Evolutionary conservation across 2,329 filamentous ascomycete genomes (phyloP).

Genomic region (Aspergillus ochraceus): DNA sequence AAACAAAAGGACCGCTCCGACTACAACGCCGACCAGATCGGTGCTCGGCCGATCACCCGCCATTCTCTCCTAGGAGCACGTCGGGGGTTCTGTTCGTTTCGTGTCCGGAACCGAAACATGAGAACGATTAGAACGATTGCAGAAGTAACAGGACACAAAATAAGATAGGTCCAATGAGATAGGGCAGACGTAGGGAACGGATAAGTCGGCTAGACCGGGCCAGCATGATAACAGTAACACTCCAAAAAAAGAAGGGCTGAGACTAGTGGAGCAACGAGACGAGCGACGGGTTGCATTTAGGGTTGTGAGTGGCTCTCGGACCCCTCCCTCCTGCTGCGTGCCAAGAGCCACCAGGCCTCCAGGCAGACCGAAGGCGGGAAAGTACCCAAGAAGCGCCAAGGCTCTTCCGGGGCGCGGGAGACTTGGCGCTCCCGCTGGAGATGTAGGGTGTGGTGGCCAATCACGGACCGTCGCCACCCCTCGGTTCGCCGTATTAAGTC

Average conservation of each 20-base stretch:
- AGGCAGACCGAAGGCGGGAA: slow-evolving; percentile 10
- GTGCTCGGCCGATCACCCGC: slow-evolving; percentile 19
- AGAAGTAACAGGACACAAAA: background rate
- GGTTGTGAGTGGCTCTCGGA: slow-evolving; percentile 12
- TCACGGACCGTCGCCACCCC: slow-evolving; percentile 1
- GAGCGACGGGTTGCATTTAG: slow-evolving; percentile 14
- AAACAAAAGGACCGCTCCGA: slow-evolving; percentile 31
- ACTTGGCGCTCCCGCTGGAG: slow-evolving; percentile 22
- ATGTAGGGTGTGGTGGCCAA: slow-evolving; percentile 4
- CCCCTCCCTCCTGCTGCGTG: slow-evolving; percentile 11
- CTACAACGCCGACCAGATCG: slow-evolving; percentile 30
- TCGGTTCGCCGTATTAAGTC: slow-evolving; percentile 7
- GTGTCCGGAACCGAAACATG: slow-evolving; percentile 2
- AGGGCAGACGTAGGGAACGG: slow-evolving; percentile 12
- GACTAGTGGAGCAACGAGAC: slow-evolving; percentile 1
- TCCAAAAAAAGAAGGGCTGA: background rate
- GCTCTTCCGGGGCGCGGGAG: slow-evolving; percentile 16
- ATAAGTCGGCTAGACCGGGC: slow-evolving; percentile 13
- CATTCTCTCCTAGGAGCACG: slow-evolving; percentile 16
- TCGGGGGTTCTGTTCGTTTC: background rate
- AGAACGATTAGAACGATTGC: slow-evolving; percentile 3
- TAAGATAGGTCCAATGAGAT: slow-evolving; percentile 11
- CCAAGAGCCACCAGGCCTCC: slow-evolving; percentile 16
- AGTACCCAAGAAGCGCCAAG: slow-evolving; percentile 17
- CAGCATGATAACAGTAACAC: background rate